These are phyloP conservation scores for Penicillium simplicissimum DNA, from an alignment of 495 filamentous ascomycete species.

Conservation along the genomic window DNA sequence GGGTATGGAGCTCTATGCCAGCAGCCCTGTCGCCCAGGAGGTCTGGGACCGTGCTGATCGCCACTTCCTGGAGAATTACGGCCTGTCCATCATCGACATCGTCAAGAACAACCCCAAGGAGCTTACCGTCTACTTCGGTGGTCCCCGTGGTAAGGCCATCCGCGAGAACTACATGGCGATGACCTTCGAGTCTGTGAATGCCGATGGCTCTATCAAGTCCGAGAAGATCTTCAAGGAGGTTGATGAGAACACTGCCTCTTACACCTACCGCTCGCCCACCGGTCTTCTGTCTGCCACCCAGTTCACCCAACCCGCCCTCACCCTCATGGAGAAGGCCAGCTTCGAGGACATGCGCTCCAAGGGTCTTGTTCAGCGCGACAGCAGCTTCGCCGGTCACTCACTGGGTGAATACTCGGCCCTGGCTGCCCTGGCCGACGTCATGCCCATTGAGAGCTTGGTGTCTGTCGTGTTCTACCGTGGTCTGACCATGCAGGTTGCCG, in stretches of 20 bases:
- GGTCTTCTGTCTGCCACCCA: constrained; percentile 97
- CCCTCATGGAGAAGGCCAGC: constrained; percentile 98
- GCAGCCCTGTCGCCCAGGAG: constrained; percentile 88
- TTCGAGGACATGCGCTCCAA: constrained; percentile 99
- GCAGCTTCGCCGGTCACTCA: constrained; percentile 96
- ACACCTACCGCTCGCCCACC: constrained; percentile 94
- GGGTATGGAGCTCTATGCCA: constrained; percentile 98
- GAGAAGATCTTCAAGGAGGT: constrained; percentile 99
- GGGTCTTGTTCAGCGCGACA: constrained; percentile 92
- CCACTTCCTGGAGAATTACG: constrained; percentile 98
- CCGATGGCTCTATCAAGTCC: constrained; percentile 90
- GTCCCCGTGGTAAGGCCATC: constrained; percentile 93
- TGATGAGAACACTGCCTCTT: constrained; percentile 84
- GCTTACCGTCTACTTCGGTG: constrained; percentile 97
- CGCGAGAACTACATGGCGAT: constrained; percentile 99
- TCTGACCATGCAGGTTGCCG: constrained; percentile 98
- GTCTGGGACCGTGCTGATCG: constrained; percentile 98
- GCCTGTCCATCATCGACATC: constrained; percentile 96
- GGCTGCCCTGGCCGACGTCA: constrained; percentile 94
- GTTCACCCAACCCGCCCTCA: constrained; percentile 96
- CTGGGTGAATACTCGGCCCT: constrained; percentile 98
- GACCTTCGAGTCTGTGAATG: constrained; percentile 95
- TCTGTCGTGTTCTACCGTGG: constrained; percentile 99
- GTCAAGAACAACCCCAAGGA: constrained; percentile 99
- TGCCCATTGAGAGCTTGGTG: constrained; percentile 97